A percentile compares a stretch with the other conserved stretches of the same genome.
Evolutionary conservation across 495 filamentous ascomycete genomes (phyloP).

Genomic region (Hyaloscypha bicolor): DNA sequence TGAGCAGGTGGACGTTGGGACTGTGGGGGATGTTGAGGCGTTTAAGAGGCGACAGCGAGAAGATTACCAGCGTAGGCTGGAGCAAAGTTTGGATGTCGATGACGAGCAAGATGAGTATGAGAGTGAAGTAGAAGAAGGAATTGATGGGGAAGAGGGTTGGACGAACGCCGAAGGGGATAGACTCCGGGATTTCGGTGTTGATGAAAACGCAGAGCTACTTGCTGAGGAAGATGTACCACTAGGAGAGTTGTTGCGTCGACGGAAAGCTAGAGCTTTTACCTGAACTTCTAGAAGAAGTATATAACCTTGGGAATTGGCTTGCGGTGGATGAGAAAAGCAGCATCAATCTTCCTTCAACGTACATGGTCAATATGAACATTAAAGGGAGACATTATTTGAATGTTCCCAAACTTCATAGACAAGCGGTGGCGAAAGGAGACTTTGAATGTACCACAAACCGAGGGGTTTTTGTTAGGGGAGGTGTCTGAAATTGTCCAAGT

Average conservation of each 20-base stretch:
- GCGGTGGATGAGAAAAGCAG: too few relatives aligned
- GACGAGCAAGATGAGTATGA: slow-evolving; percentile 44
- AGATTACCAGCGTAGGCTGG: slow-evolving; percentile 49
- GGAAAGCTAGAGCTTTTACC: slow-evolving; percentile 38
- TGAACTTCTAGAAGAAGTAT: not conserved
- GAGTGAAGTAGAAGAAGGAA: slow-evolving; percentile 36
- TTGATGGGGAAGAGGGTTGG: slow-evolving; percentile 66
- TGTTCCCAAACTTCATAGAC: too few relatives aligned
- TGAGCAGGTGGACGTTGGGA: slow-evolving; percentile 31
- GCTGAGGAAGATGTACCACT: slow-evolving; percentile 68
- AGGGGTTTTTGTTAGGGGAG: too few relatives aligned
- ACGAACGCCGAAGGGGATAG: slow-evolving; percentile 83
- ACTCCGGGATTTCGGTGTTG: slow-evolving; percentile 78
- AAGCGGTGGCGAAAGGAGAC: too few relatives aligned
- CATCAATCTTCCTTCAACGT: too few relatives aligned
- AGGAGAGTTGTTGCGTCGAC: slow-evolving; percentile 60
- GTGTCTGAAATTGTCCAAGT: too few relatives aligned
- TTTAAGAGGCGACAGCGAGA: slow-evolving; percentile 59
- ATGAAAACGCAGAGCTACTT: slow-evolving; percentile 37
- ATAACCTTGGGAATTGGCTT: not conserved
- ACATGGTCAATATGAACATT: too few relatives aligned
- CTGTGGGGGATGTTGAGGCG: slow-evolving; percentile 32
- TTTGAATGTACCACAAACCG: too few relatives aligned
- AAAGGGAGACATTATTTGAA: too few relatives aligned
- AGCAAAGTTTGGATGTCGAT: slow-evolving; percentile 24